Evolutionary conservation across 257 asterid species (phyloP).

Genomic region (Handroanthus guayacan): DNA sequence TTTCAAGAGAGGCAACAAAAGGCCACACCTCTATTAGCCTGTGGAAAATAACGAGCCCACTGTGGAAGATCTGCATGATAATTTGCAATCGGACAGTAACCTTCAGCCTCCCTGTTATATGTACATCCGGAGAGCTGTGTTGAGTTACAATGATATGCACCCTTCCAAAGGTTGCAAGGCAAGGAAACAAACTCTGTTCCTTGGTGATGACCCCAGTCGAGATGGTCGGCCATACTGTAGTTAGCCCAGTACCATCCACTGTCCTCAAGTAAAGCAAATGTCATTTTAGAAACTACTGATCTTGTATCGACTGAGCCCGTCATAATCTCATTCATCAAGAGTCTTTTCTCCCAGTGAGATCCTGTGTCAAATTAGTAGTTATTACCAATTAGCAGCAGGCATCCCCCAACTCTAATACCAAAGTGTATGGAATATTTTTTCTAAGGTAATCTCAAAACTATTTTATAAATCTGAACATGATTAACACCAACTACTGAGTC

Average conservation of each 20-base stretch:
- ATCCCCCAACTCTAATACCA: slow-evolving; percentile 8
- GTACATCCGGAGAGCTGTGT: slow-evolving; percentile 85
- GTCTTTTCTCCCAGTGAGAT: slow-evolving; percentile 89
- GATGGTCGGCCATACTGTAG: slow-evolving; percentile 77
- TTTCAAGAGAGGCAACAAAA: slow-evolving; percentile 1
- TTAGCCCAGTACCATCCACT: slow-evolving; percentile 88
- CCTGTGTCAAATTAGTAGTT: slow-evolving; percentile 50
- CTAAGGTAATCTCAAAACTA: background rate
- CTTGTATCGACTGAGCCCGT: slow-evolving; percentile 87
- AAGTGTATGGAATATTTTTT: background rate
- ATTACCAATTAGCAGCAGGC: slow-evolving; percentile 15
- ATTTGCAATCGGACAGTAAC: slow-evolving; percentile 78
- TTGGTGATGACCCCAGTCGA: slow-evolving; percentile 84
- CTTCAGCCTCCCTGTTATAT: slow-evolving; percentile 84
- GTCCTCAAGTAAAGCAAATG: slow-evolving; percentile 85
- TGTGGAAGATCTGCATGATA: slow-evolving; percentile 79
- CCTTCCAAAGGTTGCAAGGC: slow-evolving; percentile 82
- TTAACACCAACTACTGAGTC: background rate
- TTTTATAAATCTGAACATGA: background rate
- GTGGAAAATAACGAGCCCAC: slow-evolving; percentile 86
- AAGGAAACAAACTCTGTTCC: slow-evolving; percentile 71
- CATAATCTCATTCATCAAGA: slow-evolving; percentile 86
- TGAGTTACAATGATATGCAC: slow-evolving; percentile 82
- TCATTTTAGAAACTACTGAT: slow-evolving; percentile 84
- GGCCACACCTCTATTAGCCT: slow-evolving; percentile 68